A percentile compares a stretch with the other conserved stretches of the same genome.
Conservation (phyloP, 805 yeast species). For the Blastobotrys americana region DNA sequence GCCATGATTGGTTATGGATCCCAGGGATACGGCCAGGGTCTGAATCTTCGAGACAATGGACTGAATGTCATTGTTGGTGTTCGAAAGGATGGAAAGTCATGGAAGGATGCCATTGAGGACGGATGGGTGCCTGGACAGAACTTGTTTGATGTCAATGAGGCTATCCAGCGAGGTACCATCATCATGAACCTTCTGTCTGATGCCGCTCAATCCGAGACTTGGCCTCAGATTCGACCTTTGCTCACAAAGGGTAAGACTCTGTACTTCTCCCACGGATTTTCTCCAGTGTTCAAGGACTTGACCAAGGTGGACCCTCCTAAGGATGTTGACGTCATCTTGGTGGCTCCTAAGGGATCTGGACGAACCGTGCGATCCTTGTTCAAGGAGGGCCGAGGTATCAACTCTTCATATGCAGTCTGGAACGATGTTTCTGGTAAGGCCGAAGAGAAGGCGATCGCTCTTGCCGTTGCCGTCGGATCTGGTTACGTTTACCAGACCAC, state of each 20-base stretch:
- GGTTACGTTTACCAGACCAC: conserved; percentile 99
- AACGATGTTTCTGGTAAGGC: conserved; percentile 99
- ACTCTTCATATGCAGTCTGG: conserved; percentile 99
- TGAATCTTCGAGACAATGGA: conserved; percentile 98
- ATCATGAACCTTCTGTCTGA: conserved; percentile 97
- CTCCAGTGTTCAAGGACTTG: conserved; percentile 96
- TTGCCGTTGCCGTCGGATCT: conserved; percentile 98
- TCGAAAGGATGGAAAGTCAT: conserved; percentile 96
- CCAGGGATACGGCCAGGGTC: conserved; percentile 99
- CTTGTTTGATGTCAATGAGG: conserved; percentile 92
- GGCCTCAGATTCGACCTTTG: conserved; percentile 80
- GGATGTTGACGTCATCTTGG: conserved; percentile 93
- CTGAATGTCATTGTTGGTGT: conserved; percentile 97
- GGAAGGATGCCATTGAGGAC: conserved; percentile 99
- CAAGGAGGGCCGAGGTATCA: conserved; percentile 99
- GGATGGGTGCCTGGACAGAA: conserved; percentile 99
- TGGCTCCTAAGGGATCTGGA: conserved; percentile 99
- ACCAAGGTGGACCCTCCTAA: conserved; percentile 94
- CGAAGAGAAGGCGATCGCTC: conserved; percentile 96
- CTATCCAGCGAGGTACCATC: conserved; percentile 84
- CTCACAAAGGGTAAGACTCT: conserved; percentile 95
- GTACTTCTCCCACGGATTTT: conserved; percentile 99
- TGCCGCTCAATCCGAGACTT: conserved; percentile 99
- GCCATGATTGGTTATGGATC: conserved; percentile 99
- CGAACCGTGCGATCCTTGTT: conserved; percentile 98